These are phyloP conservation scores for Achaetomiella virescens DNA, from an alignment of 495 filamentous ascomycete genomes.

Conservation along the genomic window DNA sequence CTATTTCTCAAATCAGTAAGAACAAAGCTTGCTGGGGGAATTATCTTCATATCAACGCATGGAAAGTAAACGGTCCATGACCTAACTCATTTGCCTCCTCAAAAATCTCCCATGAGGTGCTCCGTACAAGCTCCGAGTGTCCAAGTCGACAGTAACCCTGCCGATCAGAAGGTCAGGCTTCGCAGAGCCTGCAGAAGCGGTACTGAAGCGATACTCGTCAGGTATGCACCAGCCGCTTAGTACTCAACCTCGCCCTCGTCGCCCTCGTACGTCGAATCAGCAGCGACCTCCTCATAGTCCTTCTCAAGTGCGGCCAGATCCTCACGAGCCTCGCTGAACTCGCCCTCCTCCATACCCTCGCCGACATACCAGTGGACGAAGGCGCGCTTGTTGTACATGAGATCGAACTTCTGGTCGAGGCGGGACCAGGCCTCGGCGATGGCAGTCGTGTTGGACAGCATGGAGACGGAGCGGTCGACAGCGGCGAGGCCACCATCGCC, in stretches of 20 bases:
- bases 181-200: background rate
- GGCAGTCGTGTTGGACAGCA: slow-evolving; percentile 88
- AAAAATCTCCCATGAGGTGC: background rate
- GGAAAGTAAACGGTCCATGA: background rate
- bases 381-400: slow-evolving; percentile 94
- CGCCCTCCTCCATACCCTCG: slow-evolving; percentile 94
- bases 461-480: slow-evolving; percentile 81
- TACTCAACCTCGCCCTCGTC: slow-evolving; percentile 68
- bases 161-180: background rate
- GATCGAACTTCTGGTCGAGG: slow-evolving; percentile 89
- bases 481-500: slow-evolving; percentile 66
- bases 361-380: slow-evolving; percentile 96
- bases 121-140: background rate
- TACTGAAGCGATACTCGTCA: background rate
- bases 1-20: slow-evolving; percentile 10
- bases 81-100: background rate
- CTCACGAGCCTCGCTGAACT: slow-evolving; percentile 87
- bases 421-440: slow-evolving; percentile 88
- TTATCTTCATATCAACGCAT: slow-evolving; percentile 5
- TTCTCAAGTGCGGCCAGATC: slow-evolving; percentile 83
- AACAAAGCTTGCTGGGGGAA: slow-evolving; percentile 7
- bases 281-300: slow-evolving; percentile 89
- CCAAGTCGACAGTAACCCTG: background rate
- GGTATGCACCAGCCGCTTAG: slow-evolving; percentile 37
- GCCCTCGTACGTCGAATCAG: slow-evolving; percentile 53